Evolutionary conservation across 169 alveolate species (phyloP).

Genomic region (Plasmodium gallinaceum): DNA sequence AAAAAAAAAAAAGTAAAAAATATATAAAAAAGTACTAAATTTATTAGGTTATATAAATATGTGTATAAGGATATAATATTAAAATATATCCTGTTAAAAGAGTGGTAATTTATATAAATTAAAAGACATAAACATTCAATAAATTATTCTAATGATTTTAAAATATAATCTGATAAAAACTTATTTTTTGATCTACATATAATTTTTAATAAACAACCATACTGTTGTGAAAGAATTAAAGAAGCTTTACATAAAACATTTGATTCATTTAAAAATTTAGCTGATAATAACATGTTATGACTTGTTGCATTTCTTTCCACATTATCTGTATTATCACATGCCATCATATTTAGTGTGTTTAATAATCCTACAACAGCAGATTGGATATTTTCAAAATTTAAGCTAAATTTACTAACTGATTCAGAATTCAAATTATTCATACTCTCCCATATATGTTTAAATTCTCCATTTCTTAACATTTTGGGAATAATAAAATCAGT

Average conservation of each 20-base stretch:
- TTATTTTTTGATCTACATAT: slow-evolving; percentile 77
- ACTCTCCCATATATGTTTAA: slow-evolving; percentile 78
- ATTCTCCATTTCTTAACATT: slow-evolving; percentile 78
- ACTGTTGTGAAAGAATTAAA: slow-evolving; percentile 78
- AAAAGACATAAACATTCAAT: background rate
- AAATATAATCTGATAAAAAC: slow-evolving; percentile 64
- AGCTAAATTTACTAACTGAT: slow-evolving; percentile 77
- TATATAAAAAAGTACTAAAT: too few relatives aligned
- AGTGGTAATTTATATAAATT: too few relatives aligned
- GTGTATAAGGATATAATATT: too few relatives aligned
- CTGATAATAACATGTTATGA: slow-evolving; percentile 80
- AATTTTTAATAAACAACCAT: slow-evolving; percentile 81
- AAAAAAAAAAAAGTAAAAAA: background rate
- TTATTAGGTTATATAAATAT: too few relatives aligned
- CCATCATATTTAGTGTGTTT: slow-evolving; percentile 74
- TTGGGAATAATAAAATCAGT: slow-evolving; percentile 78
- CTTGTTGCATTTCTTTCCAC: slow-evolving; percentile 73
- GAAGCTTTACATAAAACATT: slow-evolving; percentile 78
- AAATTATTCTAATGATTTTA: slow-evolving; percentile 76
- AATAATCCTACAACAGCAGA: slow-evolving; percentile 81
- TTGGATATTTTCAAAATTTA: slow-evolving; percentile 78
- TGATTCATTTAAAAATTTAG: slow-evolving; percentile 71
- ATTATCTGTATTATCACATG: slow-evolving; percentile 78
- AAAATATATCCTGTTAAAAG: background rate
- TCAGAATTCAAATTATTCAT: slow-evolving; percentile 75